Evolutionary conservation across 164 flowering plant genomes (phyloP), one percentile per base, ranked within the genome.

Genomic region (Hamamelis virginiana): DNA sequence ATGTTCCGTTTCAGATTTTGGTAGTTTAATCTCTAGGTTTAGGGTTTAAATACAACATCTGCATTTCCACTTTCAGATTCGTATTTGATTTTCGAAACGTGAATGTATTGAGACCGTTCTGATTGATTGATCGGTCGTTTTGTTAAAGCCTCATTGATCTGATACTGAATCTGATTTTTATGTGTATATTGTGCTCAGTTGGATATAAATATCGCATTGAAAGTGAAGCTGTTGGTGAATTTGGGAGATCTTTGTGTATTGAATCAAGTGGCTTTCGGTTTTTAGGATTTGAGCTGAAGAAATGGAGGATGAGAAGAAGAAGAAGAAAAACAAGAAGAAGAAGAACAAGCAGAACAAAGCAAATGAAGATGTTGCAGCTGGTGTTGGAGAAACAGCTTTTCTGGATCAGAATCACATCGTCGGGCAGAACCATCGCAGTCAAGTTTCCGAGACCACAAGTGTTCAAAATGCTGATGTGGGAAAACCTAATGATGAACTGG

Each of bases 241-340:
- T 4, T 16, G 19, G 21, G 55, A 15, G 55, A 51, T 51, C 41
- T 51, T 1, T 51, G 22, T 51, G 19, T 69, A 8, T 38, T 50
- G 25, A n/a, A 18, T 53, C 50, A 21, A 48, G 46, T 14, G n/a
- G 46, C n/a, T n/a, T n/a, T n/a, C n/a, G n/a, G n/a, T n/a, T 9
- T 33, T 33, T 2, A 33, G 41, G 23, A 19, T 22, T 59, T 50
- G 60, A 68, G 72, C 21, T 61, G 13, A 41, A 57, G 3, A 25
- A 50, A 83, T 84, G 89, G 89, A 81, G 68, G 82, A 75, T 1
- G 84, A 78, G 64, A 84, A 80, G 81, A 88, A 76, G 78, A 86
- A 84, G 79, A 84, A 74, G 52, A 86, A 62, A 38, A 86, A 82
- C 77, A 88, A 85, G 65, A 85, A 73, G 61, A 75, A 88, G 83